Conservation (phyloP, 169 alveolate genomes). For the Plasmodium ovale region DNA sequence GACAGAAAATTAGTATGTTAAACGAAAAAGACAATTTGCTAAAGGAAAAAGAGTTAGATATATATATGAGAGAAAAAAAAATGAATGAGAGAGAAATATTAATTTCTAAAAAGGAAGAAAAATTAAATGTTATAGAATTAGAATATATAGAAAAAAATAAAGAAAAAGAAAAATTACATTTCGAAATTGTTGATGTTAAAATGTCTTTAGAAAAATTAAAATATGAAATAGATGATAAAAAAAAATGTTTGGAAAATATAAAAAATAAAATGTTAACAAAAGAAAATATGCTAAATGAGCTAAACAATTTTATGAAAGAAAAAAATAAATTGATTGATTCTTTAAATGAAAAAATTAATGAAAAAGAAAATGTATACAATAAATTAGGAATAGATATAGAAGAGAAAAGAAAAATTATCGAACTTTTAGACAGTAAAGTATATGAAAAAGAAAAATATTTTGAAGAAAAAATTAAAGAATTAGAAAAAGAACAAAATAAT, state of each 20-base stretch:
- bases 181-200: constrained; percentile 45
- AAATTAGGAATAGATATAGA: constrained; percentile 25
- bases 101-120: constrained; percentile 46
- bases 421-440: constrained; percentile 15
- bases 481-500: constrained; percentile 21
- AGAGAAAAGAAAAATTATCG: constrained; percentile 34
- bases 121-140: constrained; percentile 31
- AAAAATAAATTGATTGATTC: constrained; percentile 40
- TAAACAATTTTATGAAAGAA: constrained; percentile 37
- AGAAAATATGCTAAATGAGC: constrained; percentile 42
- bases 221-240: constrained; percentile 43
- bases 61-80: constrained; percentile 55
- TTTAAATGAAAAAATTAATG: constrained; percentile 36
- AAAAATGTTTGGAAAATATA: constrained; percentile 48
- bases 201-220: constrained; percentile 31
- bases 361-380: constrained; percentile 50
- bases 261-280: constrained; percentile 32
- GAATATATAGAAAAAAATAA: constrained; percentile 50
- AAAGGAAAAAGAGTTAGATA: constrained; percentile 37
- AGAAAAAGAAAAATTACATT: constrained; percentile 46
- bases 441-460: constrained; percentile 49
- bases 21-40: constrained; percentile 35
- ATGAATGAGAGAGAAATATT: constrained; percentile 38
- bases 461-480: constrained; percentile 7
- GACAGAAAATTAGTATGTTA: constrained; percentile 19